Evolutionary conservation across 257 asterid genomes (phyloP), one percentile per base, ranked within the genome.

Genomic region (Linaria vulgaris): DNA sequence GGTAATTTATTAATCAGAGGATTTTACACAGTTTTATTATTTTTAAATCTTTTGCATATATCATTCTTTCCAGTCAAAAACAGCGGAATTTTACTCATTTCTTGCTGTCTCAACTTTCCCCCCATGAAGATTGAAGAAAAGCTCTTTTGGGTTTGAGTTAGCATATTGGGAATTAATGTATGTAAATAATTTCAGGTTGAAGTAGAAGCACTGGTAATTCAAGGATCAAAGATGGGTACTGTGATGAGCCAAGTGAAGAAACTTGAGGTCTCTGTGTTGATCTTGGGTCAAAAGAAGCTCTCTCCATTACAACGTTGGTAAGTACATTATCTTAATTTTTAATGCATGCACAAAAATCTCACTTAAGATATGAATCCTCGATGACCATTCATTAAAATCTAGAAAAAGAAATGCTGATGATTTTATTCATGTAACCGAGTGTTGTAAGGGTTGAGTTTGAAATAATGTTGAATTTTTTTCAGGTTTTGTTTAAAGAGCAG

Each of bases 201-300:
- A 66, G 92, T 91, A 41, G 98, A 91, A 71, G 95, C 96, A 72
- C 68, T 91, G 12, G 94, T 88, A 17, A 73, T 91, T 30, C 85
- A 86, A 79, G 98, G 98, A 12, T 92, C 92, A 67, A 86, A 74
- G 63, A 68, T 88, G 85, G 87, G 71, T n/a, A 88, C 95, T 6
- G 84, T 88, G 12, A 77, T 83, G 79, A 86, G 85, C 82, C 98
- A 91, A 59, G 98, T 91, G 45, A 84, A 86, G 84, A 91, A 86
- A 79, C 95, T 88, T 9, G 95, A 88, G 69, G 96, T 91, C 10
- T 84, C 95, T 74, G 98, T 91, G 51, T 81, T 91, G 15, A 88
- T 91, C 14, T 62, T 88, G 69, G 96, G 96, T 11, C 96, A 91
- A 67, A 84, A 80, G 63, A 80, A 79, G 69, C 78, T 83, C 49